Percentiles rank a stretch among this genome's conserved stretches.
These are phyloP conservation scores for Singerocomus inundabilis DNA, from an alignment of 1,284 basidiomycete species.

Conservation along the genomic window DNA sequence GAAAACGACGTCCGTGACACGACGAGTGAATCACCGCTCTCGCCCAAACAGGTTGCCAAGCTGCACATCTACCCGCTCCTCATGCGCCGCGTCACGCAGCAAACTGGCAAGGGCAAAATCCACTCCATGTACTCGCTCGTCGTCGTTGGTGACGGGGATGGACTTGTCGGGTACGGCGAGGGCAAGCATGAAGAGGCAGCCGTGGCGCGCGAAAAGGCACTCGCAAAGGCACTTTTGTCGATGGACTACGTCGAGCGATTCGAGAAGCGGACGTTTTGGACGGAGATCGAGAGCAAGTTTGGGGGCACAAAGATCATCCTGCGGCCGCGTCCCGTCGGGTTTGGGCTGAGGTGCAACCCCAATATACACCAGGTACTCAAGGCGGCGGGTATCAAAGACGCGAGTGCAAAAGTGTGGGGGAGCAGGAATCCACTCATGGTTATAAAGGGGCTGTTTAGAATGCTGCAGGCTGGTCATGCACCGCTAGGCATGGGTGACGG, in stretches of 20 bases:
- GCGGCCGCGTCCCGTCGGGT: slow-evolving; percentile 89
- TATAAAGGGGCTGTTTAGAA: slow-evolving; percentile 48
- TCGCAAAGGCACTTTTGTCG: slow-evolving; percentile 68
- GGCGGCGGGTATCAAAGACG: slow-evolving; percentile 92
- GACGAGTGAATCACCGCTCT: slow-evolving; percentile 20
- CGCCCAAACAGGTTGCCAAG: slow-evolving; percentile 28
- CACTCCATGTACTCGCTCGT: slow-evolving; percentile 65
- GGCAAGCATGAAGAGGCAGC: slow-evolving; percentile 71
- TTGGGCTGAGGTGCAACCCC: slow-evolving; percentile 89
- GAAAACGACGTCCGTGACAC: slow-evolving; percentile 23
- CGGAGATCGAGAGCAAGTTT: slow-evolving; percentile 81
- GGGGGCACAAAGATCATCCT: slow-evolving; percentile 84
- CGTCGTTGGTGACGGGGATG: slow-evolving; percentile 84
- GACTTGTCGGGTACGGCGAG: slow-evolving; percentile 88
- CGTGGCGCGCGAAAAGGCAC: slow-evolving; percentile 65
- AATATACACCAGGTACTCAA: slow-evolving; percentile 86
- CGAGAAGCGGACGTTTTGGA: slow-evolving; percentile 90
- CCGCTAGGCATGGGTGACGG: slow-evolving; percentile 78
- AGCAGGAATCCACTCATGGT: slow-evolving; percentile 78
- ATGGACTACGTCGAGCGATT: slow-evolving; percentile 92
- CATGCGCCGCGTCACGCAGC: slow-evolving; percentile 66
- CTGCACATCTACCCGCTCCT: slow-evolving; percentile 62
- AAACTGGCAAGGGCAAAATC: slow-evolving; percentile 86
- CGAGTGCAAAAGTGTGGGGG: slow-evolving; percentile 92
- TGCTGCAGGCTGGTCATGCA: slow-evolving; percentile 71